Evolutionary conservation across 1,139 yeast genomes (phyloP).

Genomic region (Kurtzmaniella quercitrusa): DNA sequence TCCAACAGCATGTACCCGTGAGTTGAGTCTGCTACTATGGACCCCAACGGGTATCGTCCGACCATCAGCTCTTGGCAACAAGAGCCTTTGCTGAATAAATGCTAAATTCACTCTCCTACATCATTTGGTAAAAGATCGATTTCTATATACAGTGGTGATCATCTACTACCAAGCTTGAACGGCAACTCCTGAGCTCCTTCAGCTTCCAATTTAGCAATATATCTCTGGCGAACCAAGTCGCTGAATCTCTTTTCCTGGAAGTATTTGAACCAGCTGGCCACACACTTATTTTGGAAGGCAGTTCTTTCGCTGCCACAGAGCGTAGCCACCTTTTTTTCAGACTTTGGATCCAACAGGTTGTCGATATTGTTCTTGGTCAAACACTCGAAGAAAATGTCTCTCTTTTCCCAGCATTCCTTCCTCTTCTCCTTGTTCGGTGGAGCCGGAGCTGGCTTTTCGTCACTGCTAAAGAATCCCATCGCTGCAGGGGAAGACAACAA

Average conservation of each 20-base stretch:
- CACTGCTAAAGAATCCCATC: constrained; percentile 36
- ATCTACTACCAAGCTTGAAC: constrained; percentile 23
- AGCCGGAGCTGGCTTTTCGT: constrained; percentile 19
- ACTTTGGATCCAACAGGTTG: constrained; percentile 40
- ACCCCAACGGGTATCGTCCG: no score
- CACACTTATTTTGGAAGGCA: constrained; percentile 38
- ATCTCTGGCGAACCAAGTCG: constrained; percentile 39
- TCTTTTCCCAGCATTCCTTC: constrained; percentile 40
- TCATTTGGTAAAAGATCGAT: not conserved
- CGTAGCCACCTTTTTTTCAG: constrained; percentile 25
- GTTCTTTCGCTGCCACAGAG: constrained; percentile 33
- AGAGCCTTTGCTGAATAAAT: no score
- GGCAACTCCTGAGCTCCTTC: constrained; percentile 49
- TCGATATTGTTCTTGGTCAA: constrained; percentile 37
- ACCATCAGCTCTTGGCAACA: no score
- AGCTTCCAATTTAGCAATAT: constrained; percentile 39
- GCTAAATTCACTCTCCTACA: no score
- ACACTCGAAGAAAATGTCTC: constrained; percentile 41
- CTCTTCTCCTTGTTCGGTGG: constrained; percentile 43
- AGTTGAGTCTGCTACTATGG: no score
- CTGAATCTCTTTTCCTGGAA: constrained; percentile 46
- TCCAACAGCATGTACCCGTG: no score
- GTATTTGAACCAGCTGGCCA: constrained; percentile 43
- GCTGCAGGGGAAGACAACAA: not conserved
- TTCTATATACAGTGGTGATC: not conserved